Evolutionary conservation across 495 filamentous ascomycete species (phyloP), one percentile per base, ranked within the genome.

Genomic region (Tuber brumale): DNA sequence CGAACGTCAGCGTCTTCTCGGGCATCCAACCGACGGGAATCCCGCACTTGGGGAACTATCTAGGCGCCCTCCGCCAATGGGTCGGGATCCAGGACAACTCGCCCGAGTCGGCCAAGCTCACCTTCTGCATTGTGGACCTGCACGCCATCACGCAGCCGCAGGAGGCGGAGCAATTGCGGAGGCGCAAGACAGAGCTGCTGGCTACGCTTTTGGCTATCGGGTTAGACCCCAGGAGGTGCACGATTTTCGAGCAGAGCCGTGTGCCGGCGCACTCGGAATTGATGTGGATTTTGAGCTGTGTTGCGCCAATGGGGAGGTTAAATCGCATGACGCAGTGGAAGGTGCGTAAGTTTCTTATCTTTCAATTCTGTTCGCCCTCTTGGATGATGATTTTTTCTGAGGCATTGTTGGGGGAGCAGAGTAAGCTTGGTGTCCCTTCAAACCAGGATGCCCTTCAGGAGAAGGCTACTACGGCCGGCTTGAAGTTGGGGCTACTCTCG

Each of bases 311-410:
- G 85, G 95, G 96, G 19, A 94, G 96, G 84, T 86, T 99, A 44
- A 91, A 89, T 4, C 88, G 96, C 18, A 99, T 99, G 96, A 98
- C 95, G 61, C 95, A 97, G 85, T 98, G 94, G 94, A 99, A 98
- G 89, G 93, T 94, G 74, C 80, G 86, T 35, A 35, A 5, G 57
- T 66, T 66, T 83, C 44, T 35, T 16, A 41, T 70, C 66, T 61
- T 71, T 69, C 74, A 61, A 1, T 39, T 72, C 57, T 27, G 18
- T 69, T 73, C 39, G 42, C 57, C 45, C n/a, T 23, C 43, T 31
- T 69, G 35, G 69, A 57, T 27, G 51, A 74, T 43, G 74, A 41
- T 73, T 72, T 70, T 70, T 75, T 57, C 70, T 75, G 70, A 75
- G 35, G 41, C 70, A 0, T 51, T 45, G 69, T 51, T 35, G 48